Percentiles rank a stretch among this genome's conserved stretches.
These are phyloP conservation scores for Stemphylium vesicarium DNA, from an alignment of 2,329 filamentous ascomycete species.

Conservation along the genomic window DNA sequence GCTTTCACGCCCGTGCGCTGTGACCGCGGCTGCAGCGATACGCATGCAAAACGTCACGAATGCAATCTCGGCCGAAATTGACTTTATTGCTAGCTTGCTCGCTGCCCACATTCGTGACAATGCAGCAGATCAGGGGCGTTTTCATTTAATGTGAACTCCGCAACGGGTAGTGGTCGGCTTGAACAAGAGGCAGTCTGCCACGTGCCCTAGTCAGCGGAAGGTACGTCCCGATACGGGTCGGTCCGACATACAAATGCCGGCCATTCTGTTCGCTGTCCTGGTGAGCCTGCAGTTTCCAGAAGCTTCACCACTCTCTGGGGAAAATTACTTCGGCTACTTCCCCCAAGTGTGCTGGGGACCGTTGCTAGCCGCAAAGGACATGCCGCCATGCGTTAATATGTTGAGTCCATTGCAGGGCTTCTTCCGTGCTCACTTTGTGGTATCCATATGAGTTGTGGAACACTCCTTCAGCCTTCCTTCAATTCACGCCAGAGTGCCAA, in stretches of 20 bases:
- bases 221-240: constrained; percentile 15
- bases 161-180: neutral
- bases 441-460: too few species aligned
- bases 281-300: neutral
- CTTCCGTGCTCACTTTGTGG: too few species aligned
- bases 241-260: constrained; percentile 4
- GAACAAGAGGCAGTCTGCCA: neutral
- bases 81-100: neutral
- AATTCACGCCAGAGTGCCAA: too few species aligned
- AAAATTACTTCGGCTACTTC: too few species aligned
- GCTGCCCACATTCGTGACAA: neutral
- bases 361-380: too few species aligned
- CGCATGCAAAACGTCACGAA: neutral
- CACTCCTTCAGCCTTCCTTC: too few species aligned
- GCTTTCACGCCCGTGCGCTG: constrained; percentile 1
- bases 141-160: neutral
- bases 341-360: too few species aligned
- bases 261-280: neutral
- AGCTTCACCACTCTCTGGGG: too few species aligned
- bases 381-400: too few species aligned
- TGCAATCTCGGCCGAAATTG: neutral
- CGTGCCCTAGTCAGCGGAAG: constrained; percentile 10
- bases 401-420: too few species aligned
- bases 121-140: neutral
- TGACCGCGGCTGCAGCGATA: constrained; percentile 1